A percentile compares a stretch with the other conserved stretches of the same genome.
These are phyloP conservation scores for Suillus discolor DNA, from an alignment of 768 basidiomycete species.

Conservation along the genomic window DNA sequence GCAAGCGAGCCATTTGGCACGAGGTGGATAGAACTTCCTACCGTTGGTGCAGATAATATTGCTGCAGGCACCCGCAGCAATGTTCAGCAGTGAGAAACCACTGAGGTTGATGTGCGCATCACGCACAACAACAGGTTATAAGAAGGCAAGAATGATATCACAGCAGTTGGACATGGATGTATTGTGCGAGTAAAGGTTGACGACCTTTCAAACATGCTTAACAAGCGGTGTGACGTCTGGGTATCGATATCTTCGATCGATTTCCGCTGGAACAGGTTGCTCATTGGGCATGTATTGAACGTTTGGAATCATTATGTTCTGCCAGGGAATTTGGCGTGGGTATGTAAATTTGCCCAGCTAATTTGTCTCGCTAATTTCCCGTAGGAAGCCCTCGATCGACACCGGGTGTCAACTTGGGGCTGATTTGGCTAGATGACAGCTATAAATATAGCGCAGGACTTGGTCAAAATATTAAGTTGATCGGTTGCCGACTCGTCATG, in stretches of 20 bases:
- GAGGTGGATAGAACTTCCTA: no score
- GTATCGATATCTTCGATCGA: not conserved
- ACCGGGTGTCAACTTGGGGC: no score
- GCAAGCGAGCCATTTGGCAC: no score
- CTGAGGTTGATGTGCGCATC: slow-evolving; percentile 4
- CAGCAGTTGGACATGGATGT: slow-evolving; percentile 20
- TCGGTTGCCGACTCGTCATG: no score
- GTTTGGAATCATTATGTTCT: not conserved
- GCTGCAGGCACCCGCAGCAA: slow-evolving; percentile 5
- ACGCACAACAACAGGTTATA: slow-evolving; percentile 18
- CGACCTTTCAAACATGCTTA: not conserved
- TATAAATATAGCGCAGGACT: no score
- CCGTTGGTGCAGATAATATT: no score
- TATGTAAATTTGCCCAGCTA: no score
- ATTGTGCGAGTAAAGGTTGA: not conserved
- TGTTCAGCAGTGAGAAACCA: slow-evolving; percentile 14
- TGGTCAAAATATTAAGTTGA: no score
- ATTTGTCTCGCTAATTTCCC: no score
- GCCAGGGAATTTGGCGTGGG: not conserved
- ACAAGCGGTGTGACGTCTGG: not conserved
- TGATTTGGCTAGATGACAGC: no score
- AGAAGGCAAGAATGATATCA: slow-evolving; percentile 24
- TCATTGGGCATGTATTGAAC: not conserved
- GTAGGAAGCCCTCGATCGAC: no score
- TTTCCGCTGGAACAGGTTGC: not conserved